A percentile compares a stretch with the other conserved stretches of the same genome.
Conservation (phyloP, 352 stramenopile genomes). For the Phytopythium boreale region DNA sequence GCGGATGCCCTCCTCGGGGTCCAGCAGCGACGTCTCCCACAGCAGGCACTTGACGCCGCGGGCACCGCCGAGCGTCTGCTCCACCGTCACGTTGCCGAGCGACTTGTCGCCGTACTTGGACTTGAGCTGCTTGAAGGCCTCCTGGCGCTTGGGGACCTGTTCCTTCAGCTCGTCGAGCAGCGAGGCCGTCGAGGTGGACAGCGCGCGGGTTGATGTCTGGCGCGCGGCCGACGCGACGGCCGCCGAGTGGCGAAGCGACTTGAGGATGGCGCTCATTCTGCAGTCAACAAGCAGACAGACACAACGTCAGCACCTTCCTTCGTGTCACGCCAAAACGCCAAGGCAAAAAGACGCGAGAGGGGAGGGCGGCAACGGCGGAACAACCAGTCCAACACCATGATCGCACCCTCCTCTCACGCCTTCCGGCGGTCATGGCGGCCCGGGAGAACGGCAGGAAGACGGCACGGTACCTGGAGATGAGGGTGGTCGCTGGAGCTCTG, state of each 20-base stretch:
- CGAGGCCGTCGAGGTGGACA: slow-evolving; percentile 67
- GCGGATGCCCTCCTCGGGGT: slow-evolving; percentile 96
- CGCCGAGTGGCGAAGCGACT: slow-evolving; percentile 55
- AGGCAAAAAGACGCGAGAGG: slow-evolving; percentile 1
- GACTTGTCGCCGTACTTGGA: slow-evolving; percentile 92
- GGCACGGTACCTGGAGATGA: slow-evolving; percentile 14
- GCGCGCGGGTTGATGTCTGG: slow-evolving; percentile 41
- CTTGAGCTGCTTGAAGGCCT: slow-evolving; percentile 94
- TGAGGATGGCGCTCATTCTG: slow-evolving; percentile 66
- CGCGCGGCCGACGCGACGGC: slow-evolving; percentile 24
- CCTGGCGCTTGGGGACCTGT: slow-evolving; percentile 90
- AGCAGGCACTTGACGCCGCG: slow-evolving; percentile 98
- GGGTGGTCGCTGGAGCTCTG: slow-evolving; percentile 13
- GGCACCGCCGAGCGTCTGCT: slow-evolving; percentile 96
- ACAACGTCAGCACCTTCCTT: neutral
- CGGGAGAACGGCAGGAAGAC: neutral
- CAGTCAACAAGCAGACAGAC: neutral
- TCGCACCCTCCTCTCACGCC: neutral
- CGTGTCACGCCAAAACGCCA: neutral
- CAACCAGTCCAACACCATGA: too few relatives aligned
- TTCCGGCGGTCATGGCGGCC: neutral
- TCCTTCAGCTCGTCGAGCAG: slow-evolving; percentile 85
- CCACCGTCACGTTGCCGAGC: slow-evolving; percentile 93
- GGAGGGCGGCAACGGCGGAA: too few relatives aligned
- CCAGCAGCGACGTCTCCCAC: slow-evolving; percentile 97